Conservation (phyloP, 371 early-diverging fungal species). For the Actinomortierella ambigua region DNA sequence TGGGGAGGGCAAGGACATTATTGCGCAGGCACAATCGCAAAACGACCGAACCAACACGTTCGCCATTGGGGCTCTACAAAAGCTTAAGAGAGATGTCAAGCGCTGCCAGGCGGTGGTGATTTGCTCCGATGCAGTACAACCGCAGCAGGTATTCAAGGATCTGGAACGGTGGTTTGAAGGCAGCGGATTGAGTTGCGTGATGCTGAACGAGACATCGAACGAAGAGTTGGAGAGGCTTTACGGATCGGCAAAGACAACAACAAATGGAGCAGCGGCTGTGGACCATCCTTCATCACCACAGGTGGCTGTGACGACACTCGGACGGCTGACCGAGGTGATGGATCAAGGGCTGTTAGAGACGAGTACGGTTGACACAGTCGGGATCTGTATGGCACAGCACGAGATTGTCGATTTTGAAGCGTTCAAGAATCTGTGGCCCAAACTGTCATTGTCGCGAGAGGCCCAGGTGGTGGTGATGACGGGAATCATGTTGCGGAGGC, state of each 20-base stretch:
- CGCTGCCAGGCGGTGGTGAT: constrained; percentile 33
- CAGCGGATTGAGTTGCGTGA: neutral
- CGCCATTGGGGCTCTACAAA: constrained; percentile 30
- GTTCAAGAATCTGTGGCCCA: constrained; percentile 29
- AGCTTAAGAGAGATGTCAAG: constrained; percentile 24
- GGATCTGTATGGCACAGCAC: constrained; percentile 29
- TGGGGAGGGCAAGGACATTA: constrained; percentile 30
- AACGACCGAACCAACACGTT: constrained; percentile 41
- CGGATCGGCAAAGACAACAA: neutral
- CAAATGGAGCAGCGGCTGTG: neutral
- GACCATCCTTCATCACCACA: constrained; percentile 27
- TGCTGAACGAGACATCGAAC: neutral
- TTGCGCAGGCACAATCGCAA: constrained; percentile 42
- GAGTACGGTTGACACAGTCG: constrained; percentile 22
- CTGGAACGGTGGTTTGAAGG: constrained; percentile 30
- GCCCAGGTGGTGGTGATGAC: constrained; percentile 37
- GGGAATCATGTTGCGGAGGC: constrained; percentile 18
- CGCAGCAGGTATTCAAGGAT: constrained; percentile 33
- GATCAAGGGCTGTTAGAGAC: constrained; percentile 17
- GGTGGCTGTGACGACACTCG: constrained; percentile 32
- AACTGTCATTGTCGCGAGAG: constrained; percentile 17
- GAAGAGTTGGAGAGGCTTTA: neutral
- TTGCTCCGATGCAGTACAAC: constrained; percentile 30
- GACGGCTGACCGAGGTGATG: constrained; percentile 24
- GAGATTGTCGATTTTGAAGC: constrained; percentile 33